phyloP scores from a whole-genome alignment of 2,329 filamentous ascomycete genomes.

The Coniochaeta sp. region DNA sequence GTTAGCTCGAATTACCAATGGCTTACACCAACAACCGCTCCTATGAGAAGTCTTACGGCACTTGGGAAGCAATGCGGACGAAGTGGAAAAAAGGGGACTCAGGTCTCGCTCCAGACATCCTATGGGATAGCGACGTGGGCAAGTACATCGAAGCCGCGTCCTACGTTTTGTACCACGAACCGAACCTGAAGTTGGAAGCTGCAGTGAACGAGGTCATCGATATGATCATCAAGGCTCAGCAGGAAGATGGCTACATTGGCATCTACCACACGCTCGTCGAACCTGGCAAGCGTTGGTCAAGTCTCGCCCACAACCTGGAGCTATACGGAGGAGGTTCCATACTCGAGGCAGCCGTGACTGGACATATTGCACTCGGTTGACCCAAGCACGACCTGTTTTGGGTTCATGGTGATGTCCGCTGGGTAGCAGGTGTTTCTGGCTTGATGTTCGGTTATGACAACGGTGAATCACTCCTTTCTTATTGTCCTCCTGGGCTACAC shows the following conservation, averaged over 20 bases:
- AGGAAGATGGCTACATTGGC: conserved; percentile 54
- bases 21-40: neutral
- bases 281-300: conserved; percentile 46
- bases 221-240: conserved; percentile 44
- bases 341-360: conserved; percentile 52
- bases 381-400: conserved; percentile 41
- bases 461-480: neutral
- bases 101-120: conserved; percentile 23
- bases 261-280: conserved; percentile 55
- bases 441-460: conserved; percentile 4
- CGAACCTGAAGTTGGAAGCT: conserved; percentile 18
- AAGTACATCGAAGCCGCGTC: conserved; percentile 52
- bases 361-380: conserved; percentile 29
- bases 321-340: conserved; percentile 56
- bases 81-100: conserved; percentile 1
- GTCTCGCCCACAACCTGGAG: conserved; percentile 55
- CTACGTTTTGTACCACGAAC: conserved; percentile 42
- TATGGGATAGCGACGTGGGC: conserved; percentile 49
- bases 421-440: neutral
- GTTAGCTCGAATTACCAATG: no score
- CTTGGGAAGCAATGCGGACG: conserved; percentile 1
- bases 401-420: conserved; percentile 2
- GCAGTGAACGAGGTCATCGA: conserved; percentile 25
- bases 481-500: neutral
- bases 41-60: conserved; percentile 1